Evolutionary conservation across 345 rosid species (phyloP), one percentile per base, ranked within the genome.

Genomic region (Hibiscus trionum): DNA sequence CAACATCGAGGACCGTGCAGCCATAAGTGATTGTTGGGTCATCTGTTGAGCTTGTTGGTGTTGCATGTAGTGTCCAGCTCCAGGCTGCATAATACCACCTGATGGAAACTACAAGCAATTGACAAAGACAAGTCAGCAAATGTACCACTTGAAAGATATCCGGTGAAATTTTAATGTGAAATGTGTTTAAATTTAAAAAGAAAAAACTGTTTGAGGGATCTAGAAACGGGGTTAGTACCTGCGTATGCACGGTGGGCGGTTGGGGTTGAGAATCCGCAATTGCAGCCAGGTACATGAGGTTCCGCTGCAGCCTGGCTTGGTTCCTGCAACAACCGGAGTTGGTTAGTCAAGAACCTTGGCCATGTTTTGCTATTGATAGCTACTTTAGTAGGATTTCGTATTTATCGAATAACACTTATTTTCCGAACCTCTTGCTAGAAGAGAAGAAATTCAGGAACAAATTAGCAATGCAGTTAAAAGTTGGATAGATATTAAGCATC

Each of bases 211-310:
- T 14, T 0, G 14, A 67, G 11, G 58, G n/a, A 55, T 9, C 14
- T n/a, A 58, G 61, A 14, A 65, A 75, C 5, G 7, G 46, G n/a
- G 37, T 7, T 52, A 17, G 24, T 72, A 93, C 99, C 96, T 93
- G 99, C 76, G 91, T 16, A 81, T 95, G 99, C 86, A 89, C 57
- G 4, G 78, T 56, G 11, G 98, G 92, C 11, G 93, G 90, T 66
- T 88, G 99, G 69, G 99, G 99, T 78, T 96, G 99, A 83, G 97
- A 88, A 84, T 96, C 99, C 16, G 99, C 99, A 16, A 96, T 93
- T 21, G 99, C 99, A 77, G 98, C 99, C 67, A 96, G 81, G 86
- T 93, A 96, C 99, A 93, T 96, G 52, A 96, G 93, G 80, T 96
- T 96, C 26, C 93, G 81, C 85, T 96, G 99, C 52, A 96, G 90